These are phyloP conservation scores for Umbelopsis sp. DNA, from an alignment of 371 early-diverging fungal genomes.

Conservation along the genomic window DNA sequence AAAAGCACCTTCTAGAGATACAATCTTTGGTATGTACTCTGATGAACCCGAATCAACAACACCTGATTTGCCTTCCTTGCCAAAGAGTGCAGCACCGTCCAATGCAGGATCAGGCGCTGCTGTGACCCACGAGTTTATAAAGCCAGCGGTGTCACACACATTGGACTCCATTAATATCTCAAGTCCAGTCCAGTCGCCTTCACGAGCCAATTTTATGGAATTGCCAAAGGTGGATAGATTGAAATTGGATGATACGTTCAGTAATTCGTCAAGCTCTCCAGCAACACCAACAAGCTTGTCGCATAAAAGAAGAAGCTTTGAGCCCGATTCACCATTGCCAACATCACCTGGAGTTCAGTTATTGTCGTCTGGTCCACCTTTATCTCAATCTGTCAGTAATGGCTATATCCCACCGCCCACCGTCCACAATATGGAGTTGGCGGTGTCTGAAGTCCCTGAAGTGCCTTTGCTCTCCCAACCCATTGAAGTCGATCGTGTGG, in stretches of 20 bases:
- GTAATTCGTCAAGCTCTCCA: constrained; percentile 4
- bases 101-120: not conserved
- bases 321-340: constrained; percentile 13
- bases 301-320: not conserved
- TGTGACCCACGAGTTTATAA: constrained; percentile 13
- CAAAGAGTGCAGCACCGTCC: not conserved
- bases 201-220: not conserved
- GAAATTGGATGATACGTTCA: constrained; percentile 12
- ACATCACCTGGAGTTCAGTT: constrained; percentile 6
- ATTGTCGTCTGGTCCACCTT: not conserved
- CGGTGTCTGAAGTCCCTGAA: constrained; percentile 17
- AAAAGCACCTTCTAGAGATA: constrained; percentile 5
- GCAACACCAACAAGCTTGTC: not conserved
- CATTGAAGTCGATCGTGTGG: not conserved
- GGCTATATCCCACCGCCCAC: constrained; percentile 6
- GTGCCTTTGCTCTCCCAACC: not conserved
- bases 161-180: not conserved
- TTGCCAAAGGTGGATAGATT: constrained; percentile 10
- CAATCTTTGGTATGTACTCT: constrained; percentile 6
- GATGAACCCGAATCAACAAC: not conserved
- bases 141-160: constrained; percentile 16
- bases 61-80: not conserved
- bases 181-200: not conserved
- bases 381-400: constrained; percentile 5
- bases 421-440: constrained; percentile 2